Percentiles rank a stretch among this genome's conserved stretches.
Conservation (phyloP, 225 moss, liverwort and hornwort genomes). For the Asterella californica region DNA sequence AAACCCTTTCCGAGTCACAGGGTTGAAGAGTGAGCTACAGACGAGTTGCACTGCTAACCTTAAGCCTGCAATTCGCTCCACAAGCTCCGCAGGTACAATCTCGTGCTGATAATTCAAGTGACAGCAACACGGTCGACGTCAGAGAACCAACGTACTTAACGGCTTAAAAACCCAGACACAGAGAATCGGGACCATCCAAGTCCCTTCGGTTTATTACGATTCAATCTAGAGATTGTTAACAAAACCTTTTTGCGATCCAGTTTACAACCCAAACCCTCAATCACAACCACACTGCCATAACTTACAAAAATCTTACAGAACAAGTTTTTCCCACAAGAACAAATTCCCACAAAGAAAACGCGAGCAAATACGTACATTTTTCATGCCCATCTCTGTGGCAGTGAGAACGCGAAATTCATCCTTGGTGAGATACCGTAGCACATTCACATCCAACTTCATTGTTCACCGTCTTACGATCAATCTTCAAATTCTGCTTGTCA, state of each 20-base stretch:
- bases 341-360: not conserved
- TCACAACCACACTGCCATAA: too few species aligned
- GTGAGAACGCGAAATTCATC: slow-evolving; percentile 96
- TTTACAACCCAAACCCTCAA: too few species aligned
- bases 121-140: too few species aligned
- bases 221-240: too few species aligned
- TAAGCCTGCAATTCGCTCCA: slow-evolving; percentile 94
- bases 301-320: too few species aligned
- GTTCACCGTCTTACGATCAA: not conserved
- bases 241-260: too few species aligned
- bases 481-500: too few species aligned
- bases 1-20: not conserved
- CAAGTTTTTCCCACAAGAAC: not conserved
- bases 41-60: slow-evolving; percentile 43
- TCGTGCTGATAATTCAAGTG: slow-evolving; percentile 58
- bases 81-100: slow-evolving; percentile 95
- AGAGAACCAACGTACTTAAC: too few species aligned
- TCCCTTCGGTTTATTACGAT: too few species aligned
- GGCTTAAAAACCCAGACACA: too few species aligned
- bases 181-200: too few species aligned
- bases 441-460: slow-evolving; percentile 95
- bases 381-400: slow-evolving; percentile 97
- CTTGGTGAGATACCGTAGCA: slow-evolving; percentile 79
- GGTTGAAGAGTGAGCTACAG: not conserved
- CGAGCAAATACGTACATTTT: slow-evolving; percentile 53